phyloP scores from a whole-genome alignment of 1,284 basidiomycete species.

The Cryptococcus sp. region DNA sequence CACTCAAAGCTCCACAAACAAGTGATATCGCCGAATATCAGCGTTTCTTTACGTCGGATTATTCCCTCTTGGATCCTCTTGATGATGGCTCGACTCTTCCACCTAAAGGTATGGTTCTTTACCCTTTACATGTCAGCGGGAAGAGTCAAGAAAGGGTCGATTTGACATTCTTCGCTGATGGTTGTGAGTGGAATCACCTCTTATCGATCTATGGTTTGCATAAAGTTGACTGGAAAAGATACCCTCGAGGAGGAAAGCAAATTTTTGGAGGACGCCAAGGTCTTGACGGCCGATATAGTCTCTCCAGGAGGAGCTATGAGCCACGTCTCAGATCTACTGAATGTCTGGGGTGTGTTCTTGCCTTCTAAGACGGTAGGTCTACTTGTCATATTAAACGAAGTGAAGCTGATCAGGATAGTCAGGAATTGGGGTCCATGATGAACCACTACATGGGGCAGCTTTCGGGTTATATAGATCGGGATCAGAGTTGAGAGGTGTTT shows the following conservation, averaged over 20 bases:
- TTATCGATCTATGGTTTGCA: background rate
- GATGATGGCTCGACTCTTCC: background rate
- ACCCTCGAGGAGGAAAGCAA: conserved; percentile 57
- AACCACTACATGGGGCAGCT: conserved; percentile 63
- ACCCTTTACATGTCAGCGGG: conserved; percentile 61
- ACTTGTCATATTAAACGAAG: background rate
- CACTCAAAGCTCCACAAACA: no score
- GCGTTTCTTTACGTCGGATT: no score
- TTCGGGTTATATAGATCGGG: conserved; percentile 76
- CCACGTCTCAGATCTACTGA: conserved; percentile 68
- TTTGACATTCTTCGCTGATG: conserved; percentile 74
- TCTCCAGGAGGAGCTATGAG: conserved; percentile 65
- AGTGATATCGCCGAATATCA: no score
- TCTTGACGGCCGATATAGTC: conserved; percentile 65
- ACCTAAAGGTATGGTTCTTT: conserved; percentile 51
- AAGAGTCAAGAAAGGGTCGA: conserved; percentile 62
- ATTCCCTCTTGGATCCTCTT: no score
- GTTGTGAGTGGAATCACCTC: conserved; percentile 56
- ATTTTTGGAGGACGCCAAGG: conserved; percentile 64
- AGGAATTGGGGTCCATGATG: conserved; percentile 66
- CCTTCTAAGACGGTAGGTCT: conserved; percentile 57
- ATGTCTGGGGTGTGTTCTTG: conserved; percentile 76
- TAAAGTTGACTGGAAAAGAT: conserved; percentile 51
- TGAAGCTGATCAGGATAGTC: conserved; percentile 53
- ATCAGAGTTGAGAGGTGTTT: conserved; percentile 72